Evolutionary conservation across 495 filamentous ascomycete species (phyloP).

Genomic region (Annulohypoxylon nitens): DNA sequence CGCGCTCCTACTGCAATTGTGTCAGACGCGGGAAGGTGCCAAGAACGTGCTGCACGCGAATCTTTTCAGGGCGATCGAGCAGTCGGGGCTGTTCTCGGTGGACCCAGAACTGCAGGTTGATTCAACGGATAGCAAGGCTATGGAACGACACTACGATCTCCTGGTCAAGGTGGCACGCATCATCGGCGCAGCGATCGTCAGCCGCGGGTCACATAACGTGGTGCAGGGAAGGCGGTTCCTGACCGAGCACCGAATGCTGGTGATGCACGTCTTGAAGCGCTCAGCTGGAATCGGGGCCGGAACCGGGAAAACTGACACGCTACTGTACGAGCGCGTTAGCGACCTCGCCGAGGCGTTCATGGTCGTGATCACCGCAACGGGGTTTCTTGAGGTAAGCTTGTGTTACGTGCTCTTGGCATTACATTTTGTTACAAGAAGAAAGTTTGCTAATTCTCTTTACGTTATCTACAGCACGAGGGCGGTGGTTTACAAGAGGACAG

Average conservation of each 20-base stretch:
- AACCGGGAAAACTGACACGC: slow-evolving; percentile 48
- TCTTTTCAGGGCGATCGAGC: slow-evolving; percentile 84
- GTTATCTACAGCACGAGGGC: slow-evolving; percentile 57
- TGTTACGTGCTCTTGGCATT: background rate
- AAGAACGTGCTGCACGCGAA: slow-evolving; percentile 85
- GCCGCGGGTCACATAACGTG: slow-evolving; percentile 84
- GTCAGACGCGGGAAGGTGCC: slow-evolving; percentile 82
- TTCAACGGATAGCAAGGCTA: slow-evolving; percentile 70
- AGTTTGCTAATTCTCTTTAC: slow-evolving; percentile 7
- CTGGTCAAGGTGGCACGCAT: slow-evolving; percentile 85
- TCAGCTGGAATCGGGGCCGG: slow-evolving; percentile 80
- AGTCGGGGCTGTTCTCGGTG: slow-evolving; percentile 84
- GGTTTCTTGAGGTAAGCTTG: slow-evolving; percentile 69
- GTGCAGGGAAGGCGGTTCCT: slow-evolving; percentile 82
- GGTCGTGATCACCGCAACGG: slow-evolving; percentile 69
- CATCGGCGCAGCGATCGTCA: slow-evolving; percentile 81
- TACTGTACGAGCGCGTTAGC: slow-evolving; percentile 62
- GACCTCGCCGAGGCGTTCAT: slow-evolving; percentile 70
- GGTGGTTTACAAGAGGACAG: slow-evolving; percentile 48
- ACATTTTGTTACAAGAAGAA: background rate
- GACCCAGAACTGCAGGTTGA: slow-evolving; percentile 87
- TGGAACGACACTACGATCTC: slow-evolving; percentile 85
- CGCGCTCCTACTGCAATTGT: slow-evolving; percentile 84
- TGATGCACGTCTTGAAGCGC: slow-evolving; percentile 92
- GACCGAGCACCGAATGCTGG: slow-evolving; percentile 78